Evolutionary conservation across 768 basidiomycete genomes (phyloP), one percentile per base, ranked within the genome.

Genomic region (Tricholoma hemisulphureum): DNA sequence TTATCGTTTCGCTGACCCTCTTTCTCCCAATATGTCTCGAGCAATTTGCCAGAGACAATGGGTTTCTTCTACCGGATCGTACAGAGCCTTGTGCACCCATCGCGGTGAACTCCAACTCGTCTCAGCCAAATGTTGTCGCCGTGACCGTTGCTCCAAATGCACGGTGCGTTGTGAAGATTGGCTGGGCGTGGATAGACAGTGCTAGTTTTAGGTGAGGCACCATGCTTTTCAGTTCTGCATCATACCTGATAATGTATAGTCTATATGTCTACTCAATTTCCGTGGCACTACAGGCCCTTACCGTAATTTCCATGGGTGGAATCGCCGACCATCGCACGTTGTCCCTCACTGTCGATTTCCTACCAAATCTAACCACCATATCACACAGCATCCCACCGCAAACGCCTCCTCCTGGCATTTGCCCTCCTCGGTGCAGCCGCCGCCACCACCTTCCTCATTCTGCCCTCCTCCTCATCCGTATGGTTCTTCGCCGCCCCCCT

Each of bases 301-400:
- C 89, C 0, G 94, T 99, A 35, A 94, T 99, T 55, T 95, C 95
- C 5, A 91, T 97, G 80, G 93, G 93, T 6, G 86, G 86, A 14
- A 86, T 96, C 55, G 96, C 95, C 1, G 93, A 98, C 73, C 85
- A 91, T 60, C 86, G 94, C 95, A 63, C 58, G 90, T 78, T 41
- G 39, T 31, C 21, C 51, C 28, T 21, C 26, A n/a, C 16, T 58
- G n/a, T 54, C 37, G 18, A 3, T 20, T 41, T 14, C 34, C n/a
- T 14, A 26, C 35, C 10, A 61, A 32, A 41, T 49, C 26, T 37
- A 41, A 39, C 58, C 21, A 61, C 28, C 34, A 31, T 23, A 61
- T 31, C 34, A 31, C 35, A 9, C 55, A 76, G 71, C 77, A 77
- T 88, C 82, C 2, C 85, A 86, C 63, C 85, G 96, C 31, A 95